These are phyloP conservation scores for Pleurotus ostreatus DNA, from an alignment of 768 basidiomycete genomes.

Conservation along the genomic window DNA sequence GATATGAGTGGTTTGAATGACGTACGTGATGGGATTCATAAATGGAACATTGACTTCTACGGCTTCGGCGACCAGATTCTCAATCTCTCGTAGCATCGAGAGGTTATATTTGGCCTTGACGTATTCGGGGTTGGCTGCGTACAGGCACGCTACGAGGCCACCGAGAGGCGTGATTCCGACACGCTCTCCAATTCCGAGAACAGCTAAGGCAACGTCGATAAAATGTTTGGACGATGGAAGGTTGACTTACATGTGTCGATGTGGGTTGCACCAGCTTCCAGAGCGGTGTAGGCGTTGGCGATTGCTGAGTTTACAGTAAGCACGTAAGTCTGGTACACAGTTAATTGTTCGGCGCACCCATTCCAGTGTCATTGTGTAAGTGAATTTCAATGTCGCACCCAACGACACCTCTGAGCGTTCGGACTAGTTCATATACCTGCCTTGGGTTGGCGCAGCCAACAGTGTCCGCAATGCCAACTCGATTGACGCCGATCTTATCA, in stretches of 20 bases:
- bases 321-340: background rate
- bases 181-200: constrained; percentile 97
- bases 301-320: constrained; percentile 54
- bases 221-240: background rate
- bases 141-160: constrained; percentile 93
- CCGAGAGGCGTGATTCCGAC: constrained; percentile 99
- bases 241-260: constrained; percentile 84
- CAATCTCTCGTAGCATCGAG: constrained; percentile 94
- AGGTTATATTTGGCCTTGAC: constrained; percentile 99
- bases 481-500: constrained; percentile 98
- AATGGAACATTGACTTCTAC: constrained; percentile 98
- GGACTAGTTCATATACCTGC: constrained; percentile 97
- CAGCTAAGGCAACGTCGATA: constrained; percentile 42
- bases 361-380: constrained; percentile 97
- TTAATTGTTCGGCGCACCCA: constrained; percentile 51
- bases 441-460: constrained; percentile 98
- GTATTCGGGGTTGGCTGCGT: constrained; percentile 96
- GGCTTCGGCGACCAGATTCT: constrained; percentile 97
- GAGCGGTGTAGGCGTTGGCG: constrained; percentile 96
- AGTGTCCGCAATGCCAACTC: constrained; percentile 98
- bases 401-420: constrained; percentile 94
- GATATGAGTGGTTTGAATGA: constrained; percentile 8
- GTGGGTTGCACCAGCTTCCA: constrained; percentile 98
- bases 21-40: constrained; percentile 90
- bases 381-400: constrained; percentile 97